phyloP scores from a whole-genome alignment of 345 rosid species.

The Aethionema arabicum region DNA sequence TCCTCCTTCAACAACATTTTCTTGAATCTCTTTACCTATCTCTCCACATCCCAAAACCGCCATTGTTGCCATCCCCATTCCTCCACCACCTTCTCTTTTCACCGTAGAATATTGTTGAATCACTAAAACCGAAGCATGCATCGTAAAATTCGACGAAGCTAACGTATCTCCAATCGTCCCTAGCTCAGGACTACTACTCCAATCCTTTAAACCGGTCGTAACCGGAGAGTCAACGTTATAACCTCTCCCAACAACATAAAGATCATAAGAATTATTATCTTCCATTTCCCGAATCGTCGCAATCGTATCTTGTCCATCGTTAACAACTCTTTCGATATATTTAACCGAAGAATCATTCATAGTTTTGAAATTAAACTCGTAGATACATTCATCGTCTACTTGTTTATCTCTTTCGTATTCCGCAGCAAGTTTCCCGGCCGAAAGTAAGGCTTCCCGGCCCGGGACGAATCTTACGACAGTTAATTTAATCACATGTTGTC shows the following conservation, averaged over 20 bases:
- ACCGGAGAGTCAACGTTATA: constrained; percentile 41
- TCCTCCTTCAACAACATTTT: constrained; percentile 12
- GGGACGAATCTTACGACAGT: constrained; percentile 45
- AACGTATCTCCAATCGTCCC: constrained; percentile 63
- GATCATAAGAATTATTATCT: constrained; percentile 37
- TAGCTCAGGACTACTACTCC: constrained; percentile 60
- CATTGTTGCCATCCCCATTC: constrained; percentile 11
- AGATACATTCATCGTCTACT: constrained; percentile 46
- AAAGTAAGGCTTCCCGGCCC: constrained; percentile 28
- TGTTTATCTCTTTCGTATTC: constrained; percentile 37
- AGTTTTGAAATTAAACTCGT: constrained; percentile 49
- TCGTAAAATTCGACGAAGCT: constrained; percentile 46
- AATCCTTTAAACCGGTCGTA: constrained; percentile 47
- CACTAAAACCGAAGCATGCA: constrained; percentile 57
- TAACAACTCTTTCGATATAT: constrained; percentile 45
- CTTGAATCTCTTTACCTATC: constrained; percentile 15
- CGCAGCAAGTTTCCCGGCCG: constrained; percentile 28
- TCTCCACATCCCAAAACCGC: neutral
- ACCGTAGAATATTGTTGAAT: constrained; percentile 51
- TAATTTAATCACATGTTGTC: constrained; percentile 55
- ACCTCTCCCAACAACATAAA: constrained; percentile 60
- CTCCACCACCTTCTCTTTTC: constrained; percentile 29
- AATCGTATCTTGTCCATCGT: constrained; percentile 48
- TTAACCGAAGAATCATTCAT: constrained; percentile 35
- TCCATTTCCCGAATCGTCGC: constrained; percentile 42